phyloP scores from a whole-genome alignment of 1,139 yeast genomes.

The Suhomyces bolitotheri region DNA sequence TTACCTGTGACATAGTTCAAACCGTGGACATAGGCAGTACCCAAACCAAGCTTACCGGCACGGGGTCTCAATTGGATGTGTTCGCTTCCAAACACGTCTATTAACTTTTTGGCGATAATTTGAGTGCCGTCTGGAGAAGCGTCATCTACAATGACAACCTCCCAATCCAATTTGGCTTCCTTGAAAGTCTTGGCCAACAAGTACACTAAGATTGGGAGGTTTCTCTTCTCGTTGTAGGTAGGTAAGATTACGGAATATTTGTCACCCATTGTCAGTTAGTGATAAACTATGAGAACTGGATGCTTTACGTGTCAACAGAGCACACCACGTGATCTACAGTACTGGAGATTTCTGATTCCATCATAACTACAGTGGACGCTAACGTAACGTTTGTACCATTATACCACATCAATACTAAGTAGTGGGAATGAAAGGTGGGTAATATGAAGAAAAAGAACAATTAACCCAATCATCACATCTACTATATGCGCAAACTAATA shows the following conservation, averaged over 20 bases:
- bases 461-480: too few relatives aligned
- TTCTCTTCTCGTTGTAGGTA: conserved; percentile 72
- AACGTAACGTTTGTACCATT: conserved; percentile 1
- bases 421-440: too few relatives aligned
- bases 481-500: too few relatives aligned
- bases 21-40: conserved; percentile 83
- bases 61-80: conserved; percentile 71
- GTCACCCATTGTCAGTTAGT: conserved; percentile 28
- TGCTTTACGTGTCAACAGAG: conserved; percentile 9
- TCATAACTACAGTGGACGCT: too few relatives aligned
- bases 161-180: conserved; percentile 67
- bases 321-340: neutral
- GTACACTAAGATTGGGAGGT: conserved; percentile 72
- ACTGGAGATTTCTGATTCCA: too few relatives aligned
- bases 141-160: conserved; percentile 76
- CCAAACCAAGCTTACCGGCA: conserved; percentile 78
- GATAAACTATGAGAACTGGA: neutral
- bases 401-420: conserved; percentile 8
- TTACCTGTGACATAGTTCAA: conserved; percentile 72
- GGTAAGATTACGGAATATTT: conserved; percentile 79
- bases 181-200: conserved; percentile 70
- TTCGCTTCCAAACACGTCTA: conserved; percentile 60
- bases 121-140: conserved; percentile 85
- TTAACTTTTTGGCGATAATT: conserved; percentile 66
- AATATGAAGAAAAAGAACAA: too few relatives aligned